A percentile compares a stretch with the other conserved stretches of the same genome.
Evolutionary conservation across 345 rosid genomes (phyloP).

Genomic region (Lagerstroemia speciosa): DNA sequence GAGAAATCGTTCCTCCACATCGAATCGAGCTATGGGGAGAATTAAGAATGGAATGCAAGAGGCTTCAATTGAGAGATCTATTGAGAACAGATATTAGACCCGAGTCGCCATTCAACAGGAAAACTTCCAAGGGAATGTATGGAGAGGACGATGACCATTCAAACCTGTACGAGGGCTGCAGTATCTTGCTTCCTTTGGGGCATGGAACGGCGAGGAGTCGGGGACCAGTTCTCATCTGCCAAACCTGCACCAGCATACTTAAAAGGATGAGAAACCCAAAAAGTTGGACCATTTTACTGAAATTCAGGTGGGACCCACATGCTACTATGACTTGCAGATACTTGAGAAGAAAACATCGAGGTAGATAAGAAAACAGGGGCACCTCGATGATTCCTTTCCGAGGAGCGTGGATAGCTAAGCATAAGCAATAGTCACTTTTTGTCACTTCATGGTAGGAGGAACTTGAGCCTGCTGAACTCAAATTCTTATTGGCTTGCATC

Average conservation of each 20-base stretch:
- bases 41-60: not conserved
- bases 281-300: not conserved
- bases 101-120: constrained; percentile 77
- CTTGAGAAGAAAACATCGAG: not conserved
- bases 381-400: constrained; percentile 95
- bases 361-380: not conserved
- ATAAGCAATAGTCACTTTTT: constrained; percentile 84
- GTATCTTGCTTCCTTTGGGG: constrained; percentile 57
- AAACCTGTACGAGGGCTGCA: constrained; percentile 85
- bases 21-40: not conserved
- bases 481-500: constrained; percentile 52
- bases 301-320: not conserved
- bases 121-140: constrained; percentile 74
- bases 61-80: constrained; percentile 37
- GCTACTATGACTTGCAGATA: not conserved
- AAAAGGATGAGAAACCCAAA: constrained; percentile 2
- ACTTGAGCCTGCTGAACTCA: constrained; percentile 36
- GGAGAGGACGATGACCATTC: constrained; percentile 57
- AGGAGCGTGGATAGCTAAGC: constrained; percentile 95
- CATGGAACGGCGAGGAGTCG: constrained; percentile 70
- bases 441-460: constrained; percentile 37
- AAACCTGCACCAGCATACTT: constrained; percentile 47
- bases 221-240: constrained; percentile 98
- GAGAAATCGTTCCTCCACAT: not conserved
- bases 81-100: constrained; percentile 74